phyloP scores from a whole-genome alignment of 306 rosid species.

The Luffa aegyptiaca region DNA sequence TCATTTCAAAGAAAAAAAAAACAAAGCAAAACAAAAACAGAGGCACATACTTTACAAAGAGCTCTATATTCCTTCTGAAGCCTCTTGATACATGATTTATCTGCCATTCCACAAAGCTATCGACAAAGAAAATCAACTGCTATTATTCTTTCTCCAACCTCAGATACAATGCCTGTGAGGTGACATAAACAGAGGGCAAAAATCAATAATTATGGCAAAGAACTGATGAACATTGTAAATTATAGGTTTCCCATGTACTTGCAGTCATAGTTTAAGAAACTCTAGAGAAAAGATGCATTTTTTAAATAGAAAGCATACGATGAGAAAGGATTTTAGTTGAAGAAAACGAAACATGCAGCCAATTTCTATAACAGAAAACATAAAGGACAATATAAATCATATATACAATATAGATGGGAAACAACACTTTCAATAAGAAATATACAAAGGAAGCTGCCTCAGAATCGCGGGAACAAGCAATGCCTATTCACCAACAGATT shows the following conservation, averaged over 20 bases:
- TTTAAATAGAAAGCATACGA: neutral
- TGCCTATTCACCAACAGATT: neutral
- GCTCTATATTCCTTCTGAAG: slow-evolving; percentile 98
- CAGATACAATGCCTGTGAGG: slow-evolving; percentile 8
- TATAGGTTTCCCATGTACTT: neutral
- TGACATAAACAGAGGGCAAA: slow-evolving; percentile 13
- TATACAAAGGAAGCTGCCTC: neutral
- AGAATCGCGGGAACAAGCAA: neutral
- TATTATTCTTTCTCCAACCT: slow-evolving; percentile 10
- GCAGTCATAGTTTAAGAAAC: neutral
- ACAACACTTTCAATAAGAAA: neutral
- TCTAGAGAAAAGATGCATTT: neutral
- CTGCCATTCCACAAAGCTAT: slow-evolving; percentile 60
- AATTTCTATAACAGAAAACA: neutral
- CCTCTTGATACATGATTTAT: slow-evolving; percentile 81
- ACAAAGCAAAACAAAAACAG: neutral
- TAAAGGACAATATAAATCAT: neutral
- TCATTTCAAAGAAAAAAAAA: neutral
- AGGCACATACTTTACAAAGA: slow-evolving; percentile 66
- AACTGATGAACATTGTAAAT: neutral
- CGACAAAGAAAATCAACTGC: slow-evolving; percentile 11
- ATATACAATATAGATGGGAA: neutral
- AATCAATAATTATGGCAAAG: neutral
- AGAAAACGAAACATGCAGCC: neutral
- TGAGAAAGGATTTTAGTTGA: neutral